Evolutionary conservation across 2,329 filamentous ascomycete species (phyloP), one percentile per base, ranked within the genome.

Genomic region (Tolypocladium tropicale): DNA sequence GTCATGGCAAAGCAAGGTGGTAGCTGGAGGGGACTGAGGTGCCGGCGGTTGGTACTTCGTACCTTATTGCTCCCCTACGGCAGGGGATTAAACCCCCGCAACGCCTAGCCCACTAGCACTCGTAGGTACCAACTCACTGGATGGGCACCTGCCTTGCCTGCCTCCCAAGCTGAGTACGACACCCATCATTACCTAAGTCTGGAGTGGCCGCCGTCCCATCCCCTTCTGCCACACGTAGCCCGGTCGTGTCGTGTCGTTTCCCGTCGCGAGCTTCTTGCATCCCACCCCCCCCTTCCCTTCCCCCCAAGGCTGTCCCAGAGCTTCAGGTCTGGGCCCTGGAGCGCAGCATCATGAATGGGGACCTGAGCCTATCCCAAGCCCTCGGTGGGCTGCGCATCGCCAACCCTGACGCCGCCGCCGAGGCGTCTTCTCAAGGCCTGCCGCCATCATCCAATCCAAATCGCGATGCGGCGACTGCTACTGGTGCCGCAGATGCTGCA

Each of bases 311-410:
- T 23, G 61, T 60, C 60, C 62, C 59, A 62, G 60, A 67, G 59
- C 58, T 60, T 59, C 61, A 61, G 53, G 53, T 55, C 54, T 54
- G 60, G 58, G 59, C 58, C 59, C 62, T 65, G 60, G 56, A 62
- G 61, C 60, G 60, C 62, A 58, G 43, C 66, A 79, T 69, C 72
- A 96, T 96, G 91, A 90, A 91, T 76, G 90, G 89, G 73, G 91
- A 96, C 77, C 77, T 96, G 70, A 95, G 89, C 74, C 84, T 97
- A 63, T 94, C 91, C 68, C 89, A 92, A 76, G 90, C 90, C 68
- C 81, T 97, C 67, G 94, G 94, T 68, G 93, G 93, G 67, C 79
- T 99, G 73, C 90, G 93, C 71, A 97, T 99, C 72, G 93, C 94
- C 66, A 99, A 97, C 72, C 93, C 93, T 55, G 92, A 96, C 75